A percentile compares a stretch with the other conserved stretches of the same genome.
These are phyloP conservation scores for Nephelium lappaceum DNA, from an alignment of 345 rosid genomes.

Conservation along the genomic window DNA sequence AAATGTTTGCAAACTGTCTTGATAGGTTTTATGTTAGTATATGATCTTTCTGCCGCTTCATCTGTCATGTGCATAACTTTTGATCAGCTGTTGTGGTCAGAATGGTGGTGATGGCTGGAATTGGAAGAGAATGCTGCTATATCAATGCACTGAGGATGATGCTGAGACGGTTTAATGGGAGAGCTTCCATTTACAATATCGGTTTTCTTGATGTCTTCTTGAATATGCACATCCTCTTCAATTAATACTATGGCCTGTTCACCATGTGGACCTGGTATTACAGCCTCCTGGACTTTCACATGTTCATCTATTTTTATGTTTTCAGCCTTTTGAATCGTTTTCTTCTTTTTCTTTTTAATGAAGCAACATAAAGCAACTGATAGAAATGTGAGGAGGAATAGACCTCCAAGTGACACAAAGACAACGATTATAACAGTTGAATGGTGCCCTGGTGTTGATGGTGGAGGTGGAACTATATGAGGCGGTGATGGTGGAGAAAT, in stretches of 20 bases:
- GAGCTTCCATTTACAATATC: constrained; percentile 27
- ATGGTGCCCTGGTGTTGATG: constrained; percentile 55
- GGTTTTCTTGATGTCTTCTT: constrained; percentile 41
- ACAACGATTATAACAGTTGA: constrained; percentile 52
- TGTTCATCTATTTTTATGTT: constrained; percentile 48
- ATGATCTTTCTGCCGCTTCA: constrained; percentile 3
- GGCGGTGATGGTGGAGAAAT: constrained; percentile 47
- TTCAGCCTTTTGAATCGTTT: constrained; percentile 37
- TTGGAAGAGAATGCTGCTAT: constrained; percentile 25
- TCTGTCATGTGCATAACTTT: constrained; percentile 7
- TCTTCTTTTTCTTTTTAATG: constrained; percentile 54
- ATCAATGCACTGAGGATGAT: constrained; percentile 29
- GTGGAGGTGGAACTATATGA: constrained; percentile 45
- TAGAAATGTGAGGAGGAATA: constrained; percentile 61
- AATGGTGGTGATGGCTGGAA: constrained; percentile 33
- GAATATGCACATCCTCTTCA: constrained; percentile 58
- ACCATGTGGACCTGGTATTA: constrained; percentile 54
- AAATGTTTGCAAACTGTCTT: neutral
- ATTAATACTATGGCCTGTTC: constrained; percentile 39
- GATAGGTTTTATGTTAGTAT: neutral
- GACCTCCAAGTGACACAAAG: constrained; percentile 63
- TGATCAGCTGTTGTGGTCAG: constrained; percentile 36
- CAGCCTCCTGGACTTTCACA: constrained; percentile 51
- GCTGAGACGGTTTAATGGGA: constrained; percentile 25
- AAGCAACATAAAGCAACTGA: constrained; percentile 61